Evolutionary conservation across 495 filamentous ascomycete genomes (phyloP).

Genomic region (Pyronema domesticum): DNA sequence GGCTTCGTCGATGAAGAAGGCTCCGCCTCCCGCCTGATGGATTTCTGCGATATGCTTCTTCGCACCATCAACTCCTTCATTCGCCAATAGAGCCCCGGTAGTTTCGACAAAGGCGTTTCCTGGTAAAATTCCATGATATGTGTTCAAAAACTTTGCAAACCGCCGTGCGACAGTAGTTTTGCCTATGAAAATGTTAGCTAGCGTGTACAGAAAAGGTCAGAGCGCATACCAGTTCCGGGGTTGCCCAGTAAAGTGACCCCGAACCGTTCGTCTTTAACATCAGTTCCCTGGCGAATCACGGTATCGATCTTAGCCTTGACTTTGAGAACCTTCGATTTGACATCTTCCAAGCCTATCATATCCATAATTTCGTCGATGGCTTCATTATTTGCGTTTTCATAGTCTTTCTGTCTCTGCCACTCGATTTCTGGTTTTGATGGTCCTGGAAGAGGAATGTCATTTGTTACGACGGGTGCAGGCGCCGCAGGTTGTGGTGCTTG

Average conservation of each 20-base stretch:
- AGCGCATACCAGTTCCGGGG: constrained; percentile 41
- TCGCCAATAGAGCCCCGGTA: constrained; percentile 47
- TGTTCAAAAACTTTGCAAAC: constrained; percentile 50
- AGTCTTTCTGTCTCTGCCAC: constrained; percentile 44
- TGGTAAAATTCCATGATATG: constrained; percentile 37
- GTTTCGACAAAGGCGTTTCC: constrained; percentile 42
- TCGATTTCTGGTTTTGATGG: constrained; percentile 29
- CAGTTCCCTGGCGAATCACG: constrained; percentile 35
- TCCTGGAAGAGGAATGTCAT: background rate
- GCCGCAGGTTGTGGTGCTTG: background rate
- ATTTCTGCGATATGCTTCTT: constrained; percentile 42
- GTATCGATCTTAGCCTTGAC: constrained; percentile 56
- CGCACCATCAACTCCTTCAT: constrained; percentile 39
- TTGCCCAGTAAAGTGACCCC: constrained; percentile 52
- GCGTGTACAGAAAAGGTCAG: background rate
- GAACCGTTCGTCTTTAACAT: constrained; percentile 43
- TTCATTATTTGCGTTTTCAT: constrained; percentile 32
- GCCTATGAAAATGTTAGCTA: constrained; percentile 23
- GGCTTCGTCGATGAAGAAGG: constrained; percentile 58
- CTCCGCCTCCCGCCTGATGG: constrained; percentile 44
- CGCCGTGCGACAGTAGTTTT: constrained; percentile 67
- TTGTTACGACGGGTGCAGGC: background rate
- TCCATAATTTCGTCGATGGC: constrained; percentile 48
- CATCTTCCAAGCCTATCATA: constrained; percentile 55
- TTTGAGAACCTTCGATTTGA: constrained; percentile 44